These are phyloP conservation scores for Mycena rebaudengoi DNA, from an alignment of 768 basidiomycete species.

Conservation along the genomic window DNA sequence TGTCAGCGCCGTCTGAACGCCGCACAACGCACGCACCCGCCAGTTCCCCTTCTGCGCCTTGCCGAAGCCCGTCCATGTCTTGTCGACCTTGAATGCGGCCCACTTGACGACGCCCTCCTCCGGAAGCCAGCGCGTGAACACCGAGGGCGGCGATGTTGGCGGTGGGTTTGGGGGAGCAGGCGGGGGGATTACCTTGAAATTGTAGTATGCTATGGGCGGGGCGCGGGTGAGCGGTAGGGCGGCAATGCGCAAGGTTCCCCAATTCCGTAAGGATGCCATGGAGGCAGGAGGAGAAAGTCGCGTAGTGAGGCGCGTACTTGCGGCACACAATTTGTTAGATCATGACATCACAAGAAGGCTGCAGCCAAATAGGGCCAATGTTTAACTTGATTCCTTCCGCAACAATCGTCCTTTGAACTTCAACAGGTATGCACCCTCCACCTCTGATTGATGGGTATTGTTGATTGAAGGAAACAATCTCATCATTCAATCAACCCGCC, in stretches of 20 bases:
- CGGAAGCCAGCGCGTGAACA: constrained; percentile 46
- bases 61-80: constrained; percentile 74
- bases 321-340: too few relatives aligned
- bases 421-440: too few relatives aligned
- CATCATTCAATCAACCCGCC: too few relatives aligned
- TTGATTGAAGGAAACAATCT: too few relatives aligned
- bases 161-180: constrained; percentile 51
- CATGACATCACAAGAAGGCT: too few relatives aligned
- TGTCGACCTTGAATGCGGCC: constrained; percentile 59
- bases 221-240: constrained; percentile 55
- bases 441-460: too few relatives aligned
- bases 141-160: constrained; percentile 35
- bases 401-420: too few relatives aligned
- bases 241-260: constrained; percentile 50
- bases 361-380: too few relatives aligned
- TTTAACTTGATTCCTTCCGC: too few relatives aligned
- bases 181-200: constrained; percentile 27
- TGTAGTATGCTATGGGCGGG: constrained; percentile 23
- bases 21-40: constrained; percentile 61
- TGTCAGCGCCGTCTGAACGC: neutral
- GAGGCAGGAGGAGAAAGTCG: neutral
- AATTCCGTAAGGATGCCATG: constrained; percentile 10
- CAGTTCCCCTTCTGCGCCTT: constrained; percentile 71
- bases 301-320: constrained; percentile 34
- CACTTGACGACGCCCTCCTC: constrained; percentile 57